Conservation (phyloP, 1,139 yeast species). For the Zygosaccharomyces sapae region DNA sequence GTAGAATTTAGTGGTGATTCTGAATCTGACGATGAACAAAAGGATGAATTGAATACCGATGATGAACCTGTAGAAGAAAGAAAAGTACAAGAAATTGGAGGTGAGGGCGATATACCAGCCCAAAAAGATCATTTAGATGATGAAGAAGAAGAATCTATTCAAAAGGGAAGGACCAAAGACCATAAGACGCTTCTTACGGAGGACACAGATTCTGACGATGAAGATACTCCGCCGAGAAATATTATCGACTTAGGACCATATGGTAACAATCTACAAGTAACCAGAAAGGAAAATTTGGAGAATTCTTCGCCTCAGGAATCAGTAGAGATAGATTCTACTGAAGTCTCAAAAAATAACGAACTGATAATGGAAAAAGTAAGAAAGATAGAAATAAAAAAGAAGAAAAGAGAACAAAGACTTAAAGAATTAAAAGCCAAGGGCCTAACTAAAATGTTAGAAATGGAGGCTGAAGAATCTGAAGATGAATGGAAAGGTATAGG, state of each 20-base stretch:
- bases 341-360: constrained; percentile 15
- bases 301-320: constrained; percentile 12
- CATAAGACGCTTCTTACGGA: constrained; percentile 2
- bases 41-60: constrained; percentile 16
- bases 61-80: constrained; percentile 9
- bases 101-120: constrained; percentile 1
- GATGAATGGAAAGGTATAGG: constrained; percentile 95
- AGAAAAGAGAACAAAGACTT: constrained; percentile 42
- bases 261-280: constrained; percentile 33
- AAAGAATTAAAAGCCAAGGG: constrained; percentile 37
- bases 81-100: constrained; percentile 12
- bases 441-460: constrained; percentile 37
- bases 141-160: constrained; percentile 18
- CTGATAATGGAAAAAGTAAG: constrained; percentile 6
- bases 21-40: constrained; percentile 10
- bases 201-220: constrained; percentile 17
- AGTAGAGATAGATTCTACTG: constrained; percentile 7
- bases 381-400: constrained; percentile 37
- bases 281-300: constrained; percentile 12
- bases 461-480: constrained; percentile 92
- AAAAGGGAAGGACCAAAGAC: constrained; percentile 10
- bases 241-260: constrained; percentile 36
- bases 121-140: constrained; percentile 14
- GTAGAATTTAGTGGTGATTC: constrained; percentile 21
- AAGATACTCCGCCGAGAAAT: constrained; percentile 12